Base-by-base conservation (phyloP, 2,329 filamentous ascomycete species). In the Pseudopyrenochaeta lycopersici region DNA sequence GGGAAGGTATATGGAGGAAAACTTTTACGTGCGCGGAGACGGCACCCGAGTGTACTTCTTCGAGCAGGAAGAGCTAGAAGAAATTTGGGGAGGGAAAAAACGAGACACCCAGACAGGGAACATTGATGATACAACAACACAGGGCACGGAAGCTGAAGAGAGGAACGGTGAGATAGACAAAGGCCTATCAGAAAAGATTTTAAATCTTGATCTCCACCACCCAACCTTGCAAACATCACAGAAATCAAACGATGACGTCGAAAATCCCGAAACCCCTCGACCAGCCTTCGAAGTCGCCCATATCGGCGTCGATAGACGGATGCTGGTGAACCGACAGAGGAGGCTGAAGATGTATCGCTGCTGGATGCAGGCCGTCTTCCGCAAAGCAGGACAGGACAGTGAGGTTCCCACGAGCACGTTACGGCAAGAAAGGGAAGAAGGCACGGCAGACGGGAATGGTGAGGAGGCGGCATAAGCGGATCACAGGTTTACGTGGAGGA, bases 1-100 rank as follows among this genome's bases (percentile, higher is more conserved):
- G 79, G 92, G 92, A 11, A 85, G 95, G 35, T 98, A 94, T 70
- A 84, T 99, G 71, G 91, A 92, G 50, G 95, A 98, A 77, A 99
- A 98, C 72, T 99, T 99, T 69, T 99, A 99, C 74, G 90, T 97
- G 39, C 84, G 95, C 30, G 95, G 95, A 1, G 95, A 99, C 75
- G 95, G 95, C 1, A 99, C 95, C 3, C 85, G 95, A 6, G 95
- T 99, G 0, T 99, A 98, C 77, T 99, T 99, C 77, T 99, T 99
- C 70, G 94, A 97, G 52, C 84, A 88, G 74, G 88, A 93, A 30
- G 89, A 99, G 78, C 80, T 99, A 48, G 83, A 85, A 47, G 76
- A 83, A 38, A 94, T 98, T 54, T 98, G 94, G 94, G 82, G 82
- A 20, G 84, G 83, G 2, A 51, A 56, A 42, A 35, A 46, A 39